A percentile compares a stretch with the other conserved stretches of the same genome.
phyloP scores from a whole-genome alignment of 2,329 filamentous ascomycete species.

The Aspergillus intermedius region DNA sequence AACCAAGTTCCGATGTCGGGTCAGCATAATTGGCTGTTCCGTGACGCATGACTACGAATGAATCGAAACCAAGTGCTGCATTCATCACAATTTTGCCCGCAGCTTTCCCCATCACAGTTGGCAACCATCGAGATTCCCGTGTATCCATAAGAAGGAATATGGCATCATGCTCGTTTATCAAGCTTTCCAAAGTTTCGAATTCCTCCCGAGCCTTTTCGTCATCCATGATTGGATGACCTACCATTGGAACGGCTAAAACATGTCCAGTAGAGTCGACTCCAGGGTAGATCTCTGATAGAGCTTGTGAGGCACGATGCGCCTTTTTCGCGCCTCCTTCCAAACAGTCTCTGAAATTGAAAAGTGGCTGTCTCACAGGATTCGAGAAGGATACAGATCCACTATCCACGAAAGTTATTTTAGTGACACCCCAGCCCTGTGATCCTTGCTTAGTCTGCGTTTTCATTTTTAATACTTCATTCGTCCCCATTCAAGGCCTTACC shows the following conservation, averaged over 20 bases:
- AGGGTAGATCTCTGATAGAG: constrained; percentile 79
- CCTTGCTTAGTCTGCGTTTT: constrained; percentile 4
- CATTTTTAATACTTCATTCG: background rate
- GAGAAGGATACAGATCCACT: constrained; percentile 91
- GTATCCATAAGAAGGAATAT: constrained; percentile 98
- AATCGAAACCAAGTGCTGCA: constrained; percentile 91
- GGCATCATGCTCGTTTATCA: constrained; percentile 81
- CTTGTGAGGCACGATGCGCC: constrained; percentile 70
- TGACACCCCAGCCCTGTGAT: constrained; percentile 74
- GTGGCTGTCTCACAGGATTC: constrained; percentile 88
- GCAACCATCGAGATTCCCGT: constrained; percentile 87
- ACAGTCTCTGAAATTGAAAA: constrained; percentile 88
- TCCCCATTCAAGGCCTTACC: constrained; percentile 27
- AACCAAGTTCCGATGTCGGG: constrained; percentile 67
- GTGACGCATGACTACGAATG: constrained; percentile 95
- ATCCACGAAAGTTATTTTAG: constrained; percentile 92
- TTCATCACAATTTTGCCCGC: constrained; percentile 94
- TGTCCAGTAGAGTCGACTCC: constrained; percentile 77
- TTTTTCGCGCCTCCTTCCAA: constrained; percentile 77
- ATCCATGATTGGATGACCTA: constrained; percentile 79
- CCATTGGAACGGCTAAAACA: constrained; percentile 85
- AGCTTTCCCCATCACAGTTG: constrained; percentile 92
- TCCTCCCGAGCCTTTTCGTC: constrained; percentile 63
- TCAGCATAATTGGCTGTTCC: constrained; percentile 58
- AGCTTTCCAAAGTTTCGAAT: constrained; percentile 64